Evolutionary conservation across 257 asterid genomes (phyloP).

Genomic region (Leonotis leonurus): DNA sequence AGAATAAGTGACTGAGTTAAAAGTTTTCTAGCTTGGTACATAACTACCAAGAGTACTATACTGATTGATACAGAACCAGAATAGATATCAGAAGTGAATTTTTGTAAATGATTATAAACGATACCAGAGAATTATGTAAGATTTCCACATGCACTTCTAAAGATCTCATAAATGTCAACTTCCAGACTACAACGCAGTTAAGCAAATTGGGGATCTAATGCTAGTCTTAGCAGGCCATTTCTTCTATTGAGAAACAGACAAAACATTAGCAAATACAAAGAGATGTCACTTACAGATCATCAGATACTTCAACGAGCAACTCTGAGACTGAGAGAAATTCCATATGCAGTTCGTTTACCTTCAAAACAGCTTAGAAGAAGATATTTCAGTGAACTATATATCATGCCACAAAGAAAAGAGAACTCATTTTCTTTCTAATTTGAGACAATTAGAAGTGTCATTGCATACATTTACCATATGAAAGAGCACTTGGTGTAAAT

Average conservation of each 20-base stretch:
- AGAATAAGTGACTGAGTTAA: not conserved
- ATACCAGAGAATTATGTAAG: not conserved
- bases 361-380: conserved; percentile 46
- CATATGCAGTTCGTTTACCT: conserved; percentile 93
- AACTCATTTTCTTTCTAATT: not conserved
- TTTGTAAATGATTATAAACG: not conserved
- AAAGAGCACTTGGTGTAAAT: not conserved
- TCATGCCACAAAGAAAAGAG: not conserved
- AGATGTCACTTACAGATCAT: conserved; percentile 70
- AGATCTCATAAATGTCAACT: not conserved
- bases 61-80: not conserved
- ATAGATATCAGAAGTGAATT: not conserved
- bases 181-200: not conserved
- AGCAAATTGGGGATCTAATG: not conserved
- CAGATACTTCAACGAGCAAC: conserved; percentile 86
- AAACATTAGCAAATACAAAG: conserved; percentile 6
- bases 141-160: not conserved
- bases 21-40: not conserved
- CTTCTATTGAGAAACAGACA: not conserved
- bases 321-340: conserved; percentile 83
- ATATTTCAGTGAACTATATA: conserved; percentile 15
- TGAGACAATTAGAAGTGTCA: not conserved
- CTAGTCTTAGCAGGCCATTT: not conserved
- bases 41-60: no score
- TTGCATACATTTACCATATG: not conserved